phyloP scores from a whole-genome alignment of 2,329 filamentous ascomycete genomes.

The Phaeophleospora eucalypticola region DNA sequence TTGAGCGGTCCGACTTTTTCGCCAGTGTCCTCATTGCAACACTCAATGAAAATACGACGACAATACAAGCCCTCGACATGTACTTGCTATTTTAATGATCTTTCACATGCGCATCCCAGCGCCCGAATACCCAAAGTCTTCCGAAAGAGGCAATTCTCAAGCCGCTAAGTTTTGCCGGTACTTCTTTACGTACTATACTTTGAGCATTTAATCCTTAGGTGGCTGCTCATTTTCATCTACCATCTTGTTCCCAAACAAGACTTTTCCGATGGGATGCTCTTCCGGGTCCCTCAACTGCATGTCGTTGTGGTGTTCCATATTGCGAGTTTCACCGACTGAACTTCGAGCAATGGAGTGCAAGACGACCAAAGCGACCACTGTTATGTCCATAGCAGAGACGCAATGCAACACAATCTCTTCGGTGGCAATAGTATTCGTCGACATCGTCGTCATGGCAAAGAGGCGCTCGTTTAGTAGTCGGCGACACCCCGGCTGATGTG shows the following conservation, averaged over 20 bases:
- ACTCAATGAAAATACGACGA: background rate
- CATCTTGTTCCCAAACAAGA: background rate
- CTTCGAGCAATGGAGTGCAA: too few relatives aligned
- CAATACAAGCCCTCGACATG: background rate
- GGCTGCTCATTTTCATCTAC: background rate
- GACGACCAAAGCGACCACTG: too few relatives aligned
- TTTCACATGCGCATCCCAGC: background rate
- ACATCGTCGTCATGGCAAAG: background rate
- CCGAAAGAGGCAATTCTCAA: background rate
- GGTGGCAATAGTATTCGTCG: background rate
- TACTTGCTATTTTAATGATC: background rate
- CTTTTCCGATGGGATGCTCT: too few relatives aligned
- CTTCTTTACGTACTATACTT: too few relatives aligned
- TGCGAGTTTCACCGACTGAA: too few relatives aligned
- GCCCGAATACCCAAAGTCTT: background rate
- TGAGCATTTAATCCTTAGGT: background rate
- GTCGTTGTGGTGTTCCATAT: too few relatives aligned
- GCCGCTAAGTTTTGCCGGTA: background rate
- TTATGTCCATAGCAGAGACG: too few relatives aligned
- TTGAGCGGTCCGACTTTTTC: background rate
- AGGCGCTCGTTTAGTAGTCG: background rate
- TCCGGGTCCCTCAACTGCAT: too few relatives aligned
- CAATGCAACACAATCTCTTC: background rate
- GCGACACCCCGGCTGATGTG: background rate
- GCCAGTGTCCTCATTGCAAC: background rate